phyloP scores from a whole-genome alignment of 129 eudicot genomes.

The Artemisia tridentata region DNA sequence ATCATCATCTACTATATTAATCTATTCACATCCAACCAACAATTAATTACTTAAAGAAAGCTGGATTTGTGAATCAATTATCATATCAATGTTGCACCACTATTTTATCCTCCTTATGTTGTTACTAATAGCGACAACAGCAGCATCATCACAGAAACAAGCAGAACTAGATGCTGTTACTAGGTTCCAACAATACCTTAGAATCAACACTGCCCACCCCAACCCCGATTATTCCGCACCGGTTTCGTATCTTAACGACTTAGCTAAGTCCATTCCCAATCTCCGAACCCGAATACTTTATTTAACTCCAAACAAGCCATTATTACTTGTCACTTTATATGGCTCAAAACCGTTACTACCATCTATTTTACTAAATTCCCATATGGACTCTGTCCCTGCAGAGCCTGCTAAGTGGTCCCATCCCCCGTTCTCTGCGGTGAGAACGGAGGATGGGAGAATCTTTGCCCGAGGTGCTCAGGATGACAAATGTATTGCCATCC shows the following conservation, averaged over 20 bases:
- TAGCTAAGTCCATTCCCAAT: conserved; percentile 55
- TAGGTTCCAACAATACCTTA: conserved; percentile 65
- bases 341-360: conserved; percentile 68
- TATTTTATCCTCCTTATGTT: too few species aligned
- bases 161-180: conserved; percentile 27
- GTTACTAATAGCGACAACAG: background rate
- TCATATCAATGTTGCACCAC: too few species aligned
- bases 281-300: conserved; percentile 46
- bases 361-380: conserved; percentile 78
- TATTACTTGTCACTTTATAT: conserved; percentile 61
- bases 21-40: too few species aligned
- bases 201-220: conserved; percentile 92
- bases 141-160: conserved; percentile 8
- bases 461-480: conserved; percentile 91
- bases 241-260: conserved; percentile 42
- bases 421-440: conserved; percentile 68
- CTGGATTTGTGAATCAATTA: too few species aligned
- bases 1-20: too few species aligned
- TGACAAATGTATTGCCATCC: conserved; percentile 85
- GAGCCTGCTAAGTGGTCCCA: conserved; percentile 72
- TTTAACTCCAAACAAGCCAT: conserved; percentile 56
- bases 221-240: conserved; percentile 73
- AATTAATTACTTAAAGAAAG: too few species aligned
- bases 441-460: conserved; percentile 53
- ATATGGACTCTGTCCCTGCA: conserved; percentile 92